phyloP scores from a whole-genome alignment of 768 basidiomycete species.

The Phanerochaete carnosa region DNA sequence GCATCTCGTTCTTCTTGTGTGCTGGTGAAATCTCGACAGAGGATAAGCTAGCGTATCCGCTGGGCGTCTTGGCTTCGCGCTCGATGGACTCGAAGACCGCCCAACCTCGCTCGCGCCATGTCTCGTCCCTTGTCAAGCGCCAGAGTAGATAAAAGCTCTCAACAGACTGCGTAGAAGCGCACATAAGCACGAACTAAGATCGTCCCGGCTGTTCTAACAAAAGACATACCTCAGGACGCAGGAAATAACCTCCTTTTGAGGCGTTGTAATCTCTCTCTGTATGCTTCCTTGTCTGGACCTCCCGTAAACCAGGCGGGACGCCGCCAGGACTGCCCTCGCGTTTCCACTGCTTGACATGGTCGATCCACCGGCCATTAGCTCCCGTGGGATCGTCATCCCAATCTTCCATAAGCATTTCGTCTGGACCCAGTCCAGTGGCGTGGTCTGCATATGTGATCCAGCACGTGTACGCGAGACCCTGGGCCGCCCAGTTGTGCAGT shows the following conservation, averaged over 20 bases:
- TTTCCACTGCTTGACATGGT: constrained; percentile 44
- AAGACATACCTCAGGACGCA: constrained; percentile 64
- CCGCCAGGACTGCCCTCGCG: constrained; percentile 28
- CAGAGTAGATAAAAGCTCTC: constrained; percentile 74
- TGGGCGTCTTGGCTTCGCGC: constrained; percentile 50
- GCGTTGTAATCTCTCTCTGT: constrained; percentile 48
- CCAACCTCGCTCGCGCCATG: constrained; percentile 76
- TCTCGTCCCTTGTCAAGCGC: constrained; percentile 62
- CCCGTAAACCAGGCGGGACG: constrained; percentile 51
- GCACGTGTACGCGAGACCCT: constrained; percentile 72
- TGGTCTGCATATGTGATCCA: constrained; percentile 73
- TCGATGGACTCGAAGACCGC: constrained; percentile 67
- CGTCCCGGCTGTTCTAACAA: too few relatives aligned
- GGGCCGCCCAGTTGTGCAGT: constrained; percentile 71
- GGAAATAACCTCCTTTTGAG: constrained; percentile 45
- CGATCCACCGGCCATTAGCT: constrained; percentile 26
- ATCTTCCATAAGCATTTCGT: constrained; percentile 38
- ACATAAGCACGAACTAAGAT: too few relatives aligned
- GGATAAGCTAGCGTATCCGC: constrained; percentile 58
- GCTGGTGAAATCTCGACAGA: constrained; percentile 45
- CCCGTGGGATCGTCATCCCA: constrained; percentile 3
- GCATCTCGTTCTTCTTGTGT: constrained; percentile 54
- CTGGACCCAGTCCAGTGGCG: constrained; percentile 66
- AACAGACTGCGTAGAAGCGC: constrained; percentile 72
- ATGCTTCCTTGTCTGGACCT: constrained; percentile 14